Percentiles rank a stretch among this genome's conserved stretches.
Conservation (phyloP, 768 basidiomycete genomes). For the Suillus discolor region DNA sequence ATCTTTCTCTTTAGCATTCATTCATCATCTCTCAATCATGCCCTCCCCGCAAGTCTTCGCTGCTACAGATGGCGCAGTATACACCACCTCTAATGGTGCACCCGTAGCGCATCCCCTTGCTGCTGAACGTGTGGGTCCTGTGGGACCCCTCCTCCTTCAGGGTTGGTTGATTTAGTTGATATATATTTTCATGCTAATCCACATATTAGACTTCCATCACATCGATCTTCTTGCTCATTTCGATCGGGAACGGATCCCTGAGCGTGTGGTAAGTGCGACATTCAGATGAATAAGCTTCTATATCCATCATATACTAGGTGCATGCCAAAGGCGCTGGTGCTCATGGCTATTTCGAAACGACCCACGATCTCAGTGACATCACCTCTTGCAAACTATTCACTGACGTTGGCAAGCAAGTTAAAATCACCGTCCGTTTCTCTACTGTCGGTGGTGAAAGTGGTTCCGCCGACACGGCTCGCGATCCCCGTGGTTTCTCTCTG, state of each 20-base stretch:
- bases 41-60: constrained; percentile 62
- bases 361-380: constrained; percentile 82
- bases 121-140: constrained; percentile 69
- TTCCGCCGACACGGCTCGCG: constrained; percentile 89
- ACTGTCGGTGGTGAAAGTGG: constrained; percentile 91
- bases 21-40: constrained; percentile 43
- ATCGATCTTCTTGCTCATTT: constrained; percentile 92
- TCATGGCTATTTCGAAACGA: constrained; percentile 91
- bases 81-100: constrained; percentile 87
- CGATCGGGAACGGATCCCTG: constrained; percentile 94
- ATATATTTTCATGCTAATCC: constrained; percentile 18
- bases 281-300: not conserved
- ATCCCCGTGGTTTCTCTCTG: constrained; percentile 91
- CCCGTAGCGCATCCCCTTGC: constrained; percentile 77
- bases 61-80: constrained; percentile 58
- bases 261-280: constrained; percentile 71
- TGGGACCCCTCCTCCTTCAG: constrained; percentile 88
- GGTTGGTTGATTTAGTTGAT: constrained; percentile 44
- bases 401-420: constrained; percentile 66
- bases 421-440: constrained; percentile 84
- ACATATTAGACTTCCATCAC: constrained; percentile 76
- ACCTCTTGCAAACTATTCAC: constrained; percentile 72
- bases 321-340: constrained; percentile 94
- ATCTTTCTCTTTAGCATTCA: constrained; percentile 3
- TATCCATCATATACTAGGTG: constrained; percentile 53